A percentile compares a stretch with the other conserved stretches of the same genome.
phyloP scores from a whole-genome alignment of 805 yeast species.

The Kazachstania bromeliacearum region DNA sequence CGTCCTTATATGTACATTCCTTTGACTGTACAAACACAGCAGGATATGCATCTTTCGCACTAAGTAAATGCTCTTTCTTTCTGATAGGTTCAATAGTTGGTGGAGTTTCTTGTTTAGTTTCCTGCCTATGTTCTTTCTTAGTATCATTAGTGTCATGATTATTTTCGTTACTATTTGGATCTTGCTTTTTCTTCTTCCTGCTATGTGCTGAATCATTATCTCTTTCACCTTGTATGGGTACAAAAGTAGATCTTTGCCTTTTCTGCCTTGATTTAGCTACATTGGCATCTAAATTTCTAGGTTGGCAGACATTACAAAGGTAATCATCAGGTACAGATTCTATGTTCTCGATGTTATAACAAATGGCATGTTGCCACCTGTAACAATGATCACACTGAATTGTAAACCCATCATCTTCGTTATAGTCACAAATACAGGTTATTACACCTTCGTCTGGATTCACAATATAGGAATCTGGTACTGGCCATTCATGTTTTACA shows the following conservation, averaged over 20 bases:
- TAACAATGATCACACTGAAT: slow-evolving; percentile 89
- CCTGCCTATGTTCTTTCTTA: not conserved
- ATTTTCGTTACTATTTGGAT: not conserved
- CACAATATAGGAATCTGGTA: slow-evolving; percentile 44
- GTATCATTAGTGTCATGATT: not conserved
- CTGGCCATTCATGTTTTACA: slow-evolving; percentile 16
- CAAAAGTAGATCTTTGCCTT: slow-evolving; percentile 2
- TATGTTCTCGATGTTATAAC: slow-evolving; percentile 66
- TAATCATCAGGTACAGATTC: slow-evolving; percentile 78
- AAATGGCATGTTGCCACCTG: slow-evolving; percentile 93
- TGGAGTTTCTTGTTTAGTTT: not conserved
- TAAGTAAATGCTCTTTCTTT: slow-evolving; percentile 27
- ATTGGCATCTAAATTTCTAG: slow-evolving; percentile 36
- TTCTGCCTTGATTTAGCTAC: slow-evolving; percentile 35
- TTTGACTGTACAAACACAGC: slow-evolving; percentile 29
- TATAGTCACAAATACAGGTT: slow-evolving; percentile 80
- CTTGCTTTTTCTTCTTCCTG: slow-evolving; percentile 11
- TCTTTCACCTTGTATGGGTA: slow-evolving; percentile 2
- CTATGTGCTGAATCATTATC: slow-evolving; percentile 5
- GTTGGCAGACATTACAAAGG: slow-evolving; percentile 69
- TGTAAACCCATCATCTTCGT: slow-evolving; percentile 87
- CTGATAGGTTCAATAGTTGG: slow-evolving; percentile 22
- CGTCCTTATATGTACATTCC: slow-evolving; percentile 35
- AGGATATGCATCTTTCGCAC: slow-evolving; percentile 31
- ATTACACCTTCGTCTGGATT: slow-evolving; percentile 79